Evolutionary conservation across 345 rosid genomes (phyloP).

Genomic region (Moricandia arvensis): DNA sequence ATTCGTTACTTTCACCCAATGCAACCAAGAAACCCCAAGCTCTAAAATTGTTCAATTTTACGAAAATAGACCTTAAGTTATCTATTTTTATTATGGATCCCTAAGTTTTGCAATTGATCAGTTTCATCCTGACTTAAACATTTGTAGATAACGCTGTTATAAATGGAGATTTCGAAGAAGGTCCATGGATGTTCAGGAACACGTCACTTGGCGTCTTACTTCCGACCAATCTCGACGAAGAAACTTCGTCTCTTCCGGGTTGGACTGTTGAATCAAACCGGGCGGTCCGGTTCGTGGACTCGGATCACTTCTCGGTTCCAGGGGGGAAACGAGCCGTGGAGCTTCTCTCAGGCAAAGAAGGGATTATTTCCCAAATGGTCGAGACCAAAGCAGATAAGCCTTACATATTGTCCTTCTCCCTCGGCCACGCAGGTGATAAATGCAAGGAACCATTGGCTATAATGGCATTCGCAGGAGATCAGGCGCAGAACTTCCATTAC

Average conservation of each 20-base stretch:
- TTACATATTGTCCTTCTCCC: constrained; percentile 58
- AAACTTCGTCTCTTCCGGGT: constrained; percentile 78
- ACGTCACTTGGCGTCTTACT: constrained; percentile 85
- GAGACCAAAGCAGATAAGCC: constrained; percentile 60
- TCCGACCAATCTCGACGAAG: constrained; percentile 91
- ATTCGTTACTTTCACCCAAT: neutral
- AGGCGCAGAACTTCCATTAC: constrained; percentile 79
- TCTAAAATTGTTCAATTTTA: neutral
- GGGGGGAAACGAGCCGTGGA: constrained; percentile 84
- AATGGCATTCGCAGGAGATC: constrained; percentile 95
- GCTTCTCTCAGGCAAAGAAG: constrained; percentile 93
- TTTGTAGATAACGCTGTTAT: constrained; percentile 72
- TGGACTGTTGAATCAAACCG: constrained; percentile 93
- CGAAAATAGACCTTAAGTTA: too few relatives aligned
- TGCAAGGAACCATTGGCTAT: constrained; percentile 90
- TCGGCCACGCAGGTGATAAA: constrained; percentile 86
- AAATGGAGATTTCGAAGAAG: constrained; percentile 88
- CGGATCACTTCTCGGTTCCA: constrained; percentile 79
- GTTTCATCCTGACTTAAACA: neutral
- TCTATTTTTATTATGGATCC: neutral
- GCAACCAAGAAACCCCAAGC: neutral
- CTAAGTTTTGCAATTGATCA: neutral
- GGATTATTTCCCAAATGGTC: constrained; percentile 92
- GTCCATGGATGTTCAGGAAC: constrained; percentile 92
- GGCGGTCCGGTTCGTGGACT: constrained; percentile 86